A percentile compares a stretch with the other conserved stretches of the same genome.
Evolutionary conservation across 371 early-diverging fungal genomes (phyloP).

Genomic region (Saksenaea vasiformis): DNA sequence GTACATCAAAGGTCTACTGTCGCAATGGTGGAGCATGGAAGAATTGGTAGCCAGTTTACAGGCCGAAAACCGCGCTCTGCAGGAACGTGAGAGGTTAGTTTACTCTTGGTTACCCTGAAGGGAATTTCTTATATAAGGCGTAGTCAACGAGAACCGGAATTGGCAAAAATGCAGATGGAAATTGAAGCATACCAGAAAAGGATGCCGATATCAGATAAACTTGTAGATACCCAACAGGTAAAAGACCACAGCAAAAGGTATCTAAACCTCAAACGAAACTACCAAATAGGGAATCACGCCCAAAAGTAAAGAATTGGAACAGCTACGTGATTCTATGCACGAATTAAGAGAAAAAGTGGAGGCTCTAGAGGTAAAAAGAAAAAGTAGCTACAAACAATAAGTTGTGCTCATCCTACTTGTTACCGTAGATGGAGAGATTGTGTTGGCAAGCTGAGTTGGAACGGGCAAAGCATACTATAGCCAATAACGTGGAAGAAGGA

Average conservation of each 20-base stretch:
- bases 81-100: constrained; percentile 26
- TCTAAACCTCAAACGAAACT: background rate
- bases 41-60: constrained; percentile 43
- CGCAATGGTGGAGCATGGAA: constrained; percentile 50
- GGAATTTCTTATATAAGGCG: background rate
- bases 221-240: constrained; percentile 8
- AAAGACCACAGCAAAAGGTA: background rate
- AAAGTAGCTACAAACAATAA: background rate
- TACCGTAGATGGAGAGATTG: constrained; percentile 29
- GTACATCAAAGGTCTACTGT: constrained; percentile 41
- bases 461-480: background rate
- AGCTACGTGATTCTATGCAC: constrained; percentile 16
- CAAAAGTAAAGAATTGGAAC: constrained; percentile 16
- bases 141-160: constrained; percentile 1
- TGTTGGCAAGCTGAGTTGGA: constrained; percentile 30
- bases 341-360: constrained; percentile 25
- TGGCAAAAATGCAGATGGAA: constrained; percentile 1
- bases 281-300: background rate
- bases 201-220: background rate
- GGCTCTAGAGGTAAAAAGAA: constrained; percentile 35
- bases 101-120: background rate
- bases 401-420: background rate
- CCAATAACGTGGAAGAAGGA: no score
- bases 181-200: background rate
- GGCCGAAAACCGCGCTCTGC: constrained; percentile 25